phyloP scores from a whole-genome alignment of 139 green algal species.

The Chlorella sp. region DNA sequence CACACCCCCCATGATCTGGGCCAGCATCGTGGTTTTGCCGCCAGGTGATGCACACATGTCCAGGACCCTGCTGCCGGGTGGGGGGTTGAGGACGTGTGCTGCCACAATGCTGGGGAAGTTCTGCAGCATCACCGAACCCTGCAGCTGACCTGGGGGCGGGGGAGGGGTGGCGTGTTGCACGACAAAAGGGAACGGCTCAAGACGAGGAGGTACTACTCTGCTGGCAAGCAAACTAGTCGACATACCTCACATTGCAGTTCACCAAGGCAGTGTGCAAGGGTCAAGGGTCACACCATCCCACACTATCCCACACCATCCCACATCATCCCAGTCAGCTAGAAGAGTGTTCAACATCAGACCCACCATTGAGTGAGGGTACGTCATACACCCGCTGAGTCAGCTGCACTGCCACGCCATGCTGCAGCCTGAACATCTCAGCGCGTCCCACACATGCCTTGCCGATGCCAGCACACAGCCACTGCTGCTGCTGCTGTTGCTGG shows the following conservation, averaged over 20 bases:
- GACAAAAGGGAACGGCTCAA: not conserved
- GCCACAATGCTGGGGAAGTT: slow-evolving; percentile 19
- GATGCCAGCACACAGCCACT: not conserved
- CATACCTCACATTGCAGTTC: not conserved
- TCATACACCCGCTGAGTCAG: slow-evolving; percentile 36
- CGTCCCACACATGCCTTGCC: not conserved
- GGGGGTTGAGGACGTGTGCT: slow-evolving; percentile 8
- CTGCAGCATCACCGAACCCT: slow-evolving; percentile 15
- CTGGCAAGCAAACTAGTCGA: not conserved
- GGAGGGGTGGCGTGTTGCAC: not conserved
- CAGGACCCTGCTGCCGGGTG: slow-evolving; percentile 14
- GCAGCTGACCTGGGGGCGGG: slow-evolving; percentile 17
- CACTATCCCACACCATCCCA: not conserved
- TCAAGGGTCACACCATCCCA: not conserved
- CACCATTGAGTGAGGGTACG: slow-evolving; percentile 19
- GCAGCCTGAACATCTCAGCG: not conserved
- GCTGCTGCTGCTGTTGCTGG: not conserved
- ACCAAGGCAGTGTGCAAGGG: not conserved
- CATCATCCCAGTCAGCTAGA: not conserved
- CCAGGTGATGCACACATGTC: slow-evolving; percentile 69
- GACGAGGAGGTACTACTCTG: not conserved
- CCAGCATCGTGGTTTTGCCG: slow-evolving; percentile 82
- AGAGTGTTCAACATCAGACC: not conserved
- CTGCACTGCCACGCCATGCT: slow-evolving; percentile 20
- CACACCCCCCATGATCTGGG: slow-evolving; percentile 23